Conservation (phyloP, 1,284 basidiomycete species). For the Irpex sp. region DNA sequence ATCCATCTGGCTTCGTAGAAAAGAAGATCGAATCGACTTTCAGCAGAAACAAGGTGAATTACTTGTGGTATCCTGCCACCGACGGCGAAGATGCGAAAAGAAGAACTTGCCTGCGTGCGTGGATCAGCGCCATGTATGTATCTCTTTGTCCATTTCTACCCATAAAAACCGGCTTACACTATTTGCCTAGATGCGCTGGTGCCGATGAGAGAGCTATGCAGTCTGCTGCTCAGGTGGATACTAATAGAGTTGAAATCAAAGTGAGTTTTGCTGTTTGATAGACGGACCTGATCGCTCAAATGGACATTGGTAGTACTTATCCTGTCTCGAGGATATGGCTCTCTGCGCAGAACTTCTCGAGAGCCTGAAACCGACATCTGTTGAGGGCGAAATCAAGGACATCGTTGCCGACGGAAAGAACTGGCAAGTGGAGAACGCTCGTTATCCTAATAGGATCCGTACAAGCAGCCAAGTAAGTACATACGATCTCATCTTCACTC, state of each 20-base stretch:
- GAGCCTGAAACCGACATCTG: background rate
- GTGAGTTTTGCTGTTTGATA: background rate
- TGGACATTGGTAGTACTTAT: background rate
- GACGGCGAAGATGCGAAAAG: background rate
- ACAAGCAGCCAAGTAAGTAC: constrained; percentile 2
- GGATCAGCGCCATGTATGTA: constrained; percentile 9
- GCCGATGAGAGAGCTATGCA: background rate
- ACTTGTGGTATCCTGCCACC: constrained; percentile 4
- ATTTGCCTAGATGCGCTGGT: constrained; percentile 1
- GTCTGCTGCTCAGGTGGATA: background rate
- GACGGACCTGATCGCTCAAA: background rate
- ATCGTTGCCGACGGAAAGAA: background rate
- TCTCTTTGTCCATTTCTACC: background rate
- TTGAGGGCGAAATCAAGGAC: constrained; percentile 8
- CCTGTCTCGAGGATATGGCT: background rate
- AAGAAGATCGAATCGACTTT: background rate
- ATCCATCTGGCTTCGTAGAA: constrained; percentile 3
- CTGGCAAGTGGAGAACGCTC: constrained; percentile 2
- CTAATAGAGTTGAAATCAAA: background rate
- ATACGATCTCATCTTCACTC: background rate
- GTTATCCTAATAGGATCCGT: constrained; percentile 7
- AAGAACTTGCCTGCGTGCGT: constrained; percentile 6
- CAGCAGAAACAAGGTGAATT: background rate
- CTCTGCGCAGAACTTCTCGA: constrained; percentile 6
- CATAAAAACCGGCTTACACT: background rate